Base-by-base conservation (phyloP, 768 basidiomycete species). In the Rubroboletus pulcherrimus region DNA sequence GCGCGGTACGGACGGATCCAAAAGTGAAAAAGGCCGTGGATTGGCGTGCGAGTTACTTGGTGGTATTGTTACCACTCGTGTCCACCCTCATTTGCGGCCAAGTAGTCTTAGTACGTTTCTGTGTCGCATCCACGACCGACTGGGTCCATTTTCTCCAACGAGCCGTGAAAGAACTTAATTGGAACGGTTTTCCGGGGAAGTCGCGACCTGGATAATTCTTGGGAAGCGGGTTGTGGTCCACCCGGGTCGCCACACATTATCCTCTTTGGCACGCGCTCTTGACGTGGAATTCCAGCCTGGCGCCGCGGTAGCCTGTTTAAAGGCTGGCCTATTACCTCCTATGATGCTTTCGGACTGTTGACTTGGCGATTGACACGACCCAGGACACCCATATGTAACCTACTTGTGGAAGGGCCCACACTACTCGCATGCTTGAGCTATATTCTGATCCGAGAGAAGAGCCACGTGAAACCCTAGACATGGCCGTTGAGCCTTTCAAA, bases 351-450 rank as follows among this genome's bases (percentile, higher is more conserved):
- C 29, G 33, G 55, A 41, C 41, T 44, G 66, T 66, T 61, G 66
- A 63, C 65, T 60, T 66, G 66, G 58, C 61, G 51, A 66, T 65
- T 61, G 53, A 63, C 58, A 51, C 35, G 63, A 54, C 55, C 63
- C 63, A 62, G 56, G 59, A 65, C 60, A 63, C 66, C 55, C 21
- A 45, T 55, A 33, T 58, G 54, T 55, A 65, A 63, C 48, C 40
- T 50, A 12, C 38, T 29, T 29, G 35, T 49, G 52, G 40, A 57
- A 49, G 44, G 21, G 26, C 26, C 33, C 43, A 40, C 31, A 26
- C 14, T 38, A 42, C 29, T 55, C 49, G 54, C 53, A 59, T 59
- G 53, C 53, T 48, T 11, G 42, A 49, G 55, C 39, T 50, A 24
- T 54, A 37, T 37, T 50, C 51, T 57, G 65, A 66, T 66, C 64